These are phyloP conservation scores for Pythium aristosporum DNA, from an alignment of 352 stramenopile genomes.

Conservation along the genomic window DNA sequence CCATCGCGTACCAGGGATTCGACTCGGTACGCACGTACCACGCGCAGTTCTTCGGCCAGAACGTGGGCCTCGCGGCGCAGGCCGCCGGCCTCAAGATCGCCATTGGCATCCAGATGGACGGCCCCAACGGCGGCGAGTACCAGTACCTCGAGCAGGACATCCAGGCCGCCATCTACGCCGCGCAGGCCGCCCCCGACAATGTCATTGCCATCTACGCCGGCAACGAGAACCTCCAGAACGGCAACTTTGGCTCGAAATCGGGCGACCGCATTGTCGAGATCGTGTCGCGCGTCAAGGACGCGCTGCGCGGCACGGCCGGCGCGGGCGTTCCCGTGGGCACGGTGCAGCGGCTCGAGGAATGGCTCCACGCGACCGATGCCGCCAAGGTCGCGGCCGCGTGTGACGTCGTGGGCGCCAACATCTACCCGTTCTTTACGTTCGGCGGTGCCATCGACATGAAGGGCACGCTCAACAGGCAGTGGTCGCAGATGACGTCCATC, in stretches of 20 bases:
- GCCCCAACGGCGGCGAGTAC: conserved; percentile 17
- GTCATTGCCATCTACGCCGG: conserved; percentile 70
- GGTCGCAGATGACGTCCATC: conserved; percentile 19
- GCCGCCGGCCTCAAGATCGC: conserved; percentile 48
- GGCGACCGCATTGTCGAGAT: conserved; percentile 43
- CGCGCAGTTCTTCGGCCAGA: conserved; percentile 47
- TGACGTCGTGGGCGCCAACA: conserved; percentile 41
- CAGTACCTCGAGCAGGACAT: conserved; percentile 52
- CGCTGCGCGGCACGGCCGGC: conserved; percentile 30
- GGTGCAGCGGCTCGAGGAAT: conserved; percentile 44
- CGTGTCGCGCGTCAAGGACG: conserved; percentile 59
- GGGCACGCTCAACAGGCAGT: conserved; percentile 24
- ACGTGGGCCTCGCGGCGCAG: conserved; percentile 47
- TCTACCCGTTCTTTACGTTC: conserved; percentile 38
- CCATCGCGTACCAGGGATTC: conserved; percentile 43
- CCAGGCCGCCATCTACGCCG: conserved; percentile 54
- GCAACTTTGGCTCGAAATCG: conserved; percentile 38
- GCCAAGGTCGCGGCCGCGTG: conserved; percentile 28
- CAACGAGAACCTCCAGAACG: conserved; percentile 72
- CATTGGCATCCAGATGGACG: conserved; percentile 52
- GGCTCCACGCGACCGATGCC: conserved; percentile 32
- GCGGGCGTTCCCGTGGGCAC: conserved; percentile 52
- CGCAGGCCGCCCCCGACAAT: conserved; percentile 28
- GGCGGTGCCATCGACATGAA: conserved; percentile 23
- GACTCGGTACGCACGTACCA: conserved; percentile 69